Percentiles rank a stretch among this genome's conserved stretches.
Evolutionary conservation across 2,329 filamentous ascomycete species (phyloP).

Genomic region (Cryphonectria carpinicola): DNA sequence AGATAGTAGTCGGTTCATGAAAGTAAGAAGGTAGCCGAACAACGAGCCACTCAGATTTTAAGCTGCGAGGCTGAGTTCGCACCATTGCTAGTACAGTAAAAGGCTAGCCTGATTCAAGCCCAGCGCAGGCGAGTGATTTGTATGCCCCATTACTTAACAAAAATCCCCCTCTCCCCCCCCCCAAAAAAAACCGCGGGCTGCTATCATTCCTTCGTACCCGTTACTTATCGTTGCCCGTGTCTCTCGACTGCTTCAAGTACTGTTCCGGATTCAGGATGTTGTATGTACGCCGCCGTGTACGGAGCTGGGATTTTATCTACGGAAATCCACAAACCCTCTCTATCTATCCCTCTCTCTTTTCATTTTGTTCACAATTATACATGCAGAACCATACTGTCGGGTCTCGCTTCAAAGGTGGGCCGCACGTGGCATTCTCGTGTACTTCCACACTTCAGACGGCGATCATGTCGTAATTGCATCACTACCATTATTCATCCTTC

Average conservation of each 20-base stretch:
- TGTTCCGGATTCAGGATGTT: no score
- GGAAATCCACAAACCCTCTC: neutral
- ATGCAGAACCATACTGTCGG: constrained; percentile 3
- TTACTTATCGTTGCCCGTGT: no score
- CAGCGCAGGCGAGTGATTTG: neutral
- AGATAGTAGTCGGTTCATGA: no score
- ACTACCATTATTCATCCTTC: neutral
- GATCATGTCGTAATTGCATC: neutral
- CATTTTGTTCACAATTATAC: neutral
- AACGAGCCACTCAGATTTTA: neutral
- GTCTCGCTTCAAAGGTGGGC: neutral
- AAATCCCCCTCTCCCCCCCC: no score
- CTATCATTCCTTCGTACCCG: no score
- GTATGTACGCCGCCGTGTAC: neutral
- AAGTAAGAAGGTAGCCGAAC: neutral
- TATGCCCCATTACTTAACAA: neutral
- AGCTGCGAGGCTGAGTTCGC: neutral
- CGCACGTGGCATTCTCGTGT: neutral
- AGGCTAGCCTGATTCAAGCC: neutral
- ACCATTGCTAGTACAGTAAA: neutral
- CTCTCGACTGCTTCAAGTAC: no score
- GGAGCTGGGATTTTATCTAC: neutral
- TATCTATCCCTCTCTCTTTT: neutral
- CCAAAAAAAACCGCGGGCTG: no score
- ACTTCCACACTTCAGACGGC: neutral